These are phyloP conservation scores for Lachnellula willkommii DNA, from an alignment of 2,329 filamentous ascomycete genomes.

Conservation along the genomic window DNA sequence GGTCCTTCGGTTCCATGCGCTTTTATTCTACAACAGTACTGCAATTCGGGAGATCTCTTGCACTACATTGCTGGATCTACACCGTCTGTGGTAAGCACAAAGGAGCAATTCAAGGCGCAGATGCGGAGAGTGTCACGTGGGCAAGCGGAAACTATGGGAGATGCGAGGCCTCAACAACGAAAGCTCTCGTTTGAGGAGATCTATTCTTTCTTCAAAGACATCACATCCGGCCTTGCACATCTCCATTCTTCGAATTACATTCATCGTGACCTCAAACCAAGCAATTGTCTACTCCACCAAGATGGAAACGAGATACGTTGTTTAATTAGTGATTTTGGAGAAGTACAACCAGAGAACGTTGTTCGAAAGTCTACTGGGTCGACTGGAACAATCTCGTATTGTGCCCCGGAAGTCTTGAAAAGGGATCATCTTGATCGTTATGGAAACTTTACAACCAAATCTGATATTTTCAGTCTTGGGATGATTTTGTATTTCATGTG, in stretches of 20 bases:
- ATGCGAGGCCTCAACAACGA: slow-evolving; percentile 19
- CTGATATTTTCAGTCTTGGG: slow-evolving; percentile 94
- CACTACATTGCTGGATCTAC: slow-evolving; percentile 73
- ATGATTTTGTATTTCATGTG: slow-evolving; percentile 99
- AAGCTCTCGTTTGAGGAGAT: slow-evolving; percentile 78
- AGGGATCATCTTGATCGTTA: slow-evolving; percentile 64
- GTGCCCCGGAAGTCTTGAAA: slow-evolving; percentile 85
- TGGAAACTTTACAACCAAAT: slow-evolving; percentile 94
- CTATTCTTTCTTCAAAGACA: slow-evolving; percentile 93
- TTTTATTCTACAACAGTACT: slow-evolving; percentile 97
- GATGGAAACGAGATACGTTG: slow-evolving; percentile 68
- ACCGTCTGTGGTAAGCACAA: slow-evolving; percentile 57
- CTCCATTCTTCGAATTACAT: slow-evolving; percentile 90
- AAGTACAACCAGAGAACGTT: slow-evolving; percentile 80
- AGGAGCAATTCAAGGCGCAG: slow-evolving; percentile 83
- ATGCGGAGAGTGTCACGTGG: slow-evolving; percentile 78
- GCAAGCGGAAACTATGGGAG: slow-evolving; percentile 49
- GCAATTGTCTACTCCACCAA: slow-evolving; percentile 82
- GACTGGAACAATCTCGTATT: slow-evolving; percentile 96
- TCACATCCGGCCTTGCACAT: slow-evolving; percentile 85
- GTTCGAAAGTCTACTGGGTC: slow-evolving; percentile 85
- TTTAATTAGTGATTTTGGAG: slow-evolving; percentile 94
- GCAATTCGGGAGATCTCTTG: slow-evolving; percentile 87
- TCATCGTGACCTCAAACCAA: slow-evolving; percentile 91
- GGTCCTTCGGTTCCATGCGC: slow-evolving; percentile 89